Evolutionary conservation across 177 flowering plant genomes (phyloP).

Genomic region (Vitis hybrid): DNA sequence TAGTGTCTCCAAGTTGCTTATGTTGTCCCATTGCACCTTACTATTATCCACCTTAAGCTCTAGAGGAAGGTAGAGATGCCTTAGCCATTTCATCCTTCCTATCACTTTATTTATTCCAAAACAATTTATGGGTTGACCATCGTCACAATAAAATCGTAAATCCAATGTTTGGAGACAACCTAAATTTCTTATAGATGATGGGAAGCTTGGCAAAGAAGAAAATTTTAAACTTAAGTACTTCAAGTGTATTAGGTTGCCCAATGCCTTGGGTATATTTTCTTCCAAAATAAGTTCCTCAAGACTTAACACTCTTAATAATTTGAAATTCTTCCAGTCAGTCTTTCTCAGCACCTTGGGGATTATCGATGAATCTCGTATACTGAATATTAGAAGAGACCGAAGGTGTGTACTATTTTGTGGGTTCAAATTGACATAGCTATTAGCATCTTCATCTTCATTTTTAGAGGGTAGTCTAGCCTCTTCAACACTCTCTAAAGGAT

Average conservation of each 20-base stretch:
- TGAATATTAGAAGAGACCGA: neutral
- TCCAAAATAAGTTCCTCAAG: neutral
- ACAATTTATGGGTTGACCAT: too few relatives aligned
- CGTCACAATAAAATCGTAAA: neutral
- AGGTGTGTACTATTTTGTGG: neutral
- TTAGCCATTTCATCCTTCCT: slow-evolving; percentile 12
- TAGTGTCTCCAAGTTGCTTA: slow-evolving; percentile 9
- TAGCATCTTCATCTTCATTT: neutral
- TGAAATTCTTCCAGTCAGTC: neutral
- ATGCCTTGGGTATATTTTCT: neutral
- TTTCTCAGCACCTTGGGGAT: too few relatives aligned
- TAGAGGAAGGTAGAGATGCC: slow-evolving; percentile 11
- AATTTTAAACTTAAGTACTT: slow-evolving; percentile 11
- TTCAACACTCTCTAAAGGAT: too few relatives aligned
- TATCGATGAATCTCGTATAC: neutral
- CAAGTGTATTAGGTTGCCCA: slow-evolving; percentile 10
- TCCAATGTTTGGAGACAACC: slow-evolving; percentile 10
- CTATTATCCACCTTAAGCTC: neutral
- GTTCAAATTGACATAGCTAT: neutral
- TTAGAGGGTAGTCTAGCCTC: neutral
- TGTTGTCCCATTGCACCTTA: neutral
- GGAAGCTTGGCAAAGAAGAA: neutral
- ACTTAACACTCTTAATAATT: slow-evolving; percentile 2
- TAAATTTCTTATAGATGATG: slow-evolving; percentile 12
- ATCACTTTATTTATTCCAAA: neutral